phyloP scores from a whole-genome alignment of 2,329 filamentous ascomycete genomes.

The Fusarium transvaalense region DNA sequence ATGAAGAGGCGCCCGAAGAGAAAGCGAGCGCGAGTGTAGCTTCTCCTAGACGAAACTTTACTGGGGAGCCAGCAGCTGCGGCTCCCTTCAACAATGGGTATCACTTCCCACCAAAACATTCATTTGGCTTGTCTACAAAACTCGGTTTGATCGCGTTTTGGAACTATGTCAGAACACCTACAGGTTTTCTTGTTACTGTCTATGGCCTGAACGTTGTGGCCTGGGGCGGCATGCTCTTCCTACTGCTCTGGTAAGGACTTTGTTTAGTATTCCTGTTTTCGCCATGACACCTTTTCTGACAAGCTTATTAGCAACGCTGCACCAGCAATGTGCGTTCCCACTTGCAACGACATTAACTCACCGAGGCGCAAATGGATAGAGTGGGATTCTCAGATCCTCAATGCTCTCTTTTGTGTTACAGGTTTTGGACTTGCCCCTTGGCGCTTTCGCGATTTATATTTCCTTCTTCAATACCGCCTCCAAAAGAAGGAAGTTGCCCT shows the following conservation, averaged over 20 bases:
- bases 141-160: constrained; percentile 73
- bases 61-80: constrained; percentile 48
- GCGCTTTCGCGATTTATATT: constrained; percentile 85
- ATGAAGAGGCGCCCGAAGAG: constrained; percentile 39
- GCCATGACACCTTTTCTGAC: constrained; percentile 17
- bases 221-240: constrained; percentile 92
- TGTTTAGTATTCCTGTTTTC: not conserved
- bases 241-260: constrained; percentile 77
- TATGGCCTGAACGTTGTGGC: constrained; percentile 87
- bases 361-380: constrained; percentile 88
- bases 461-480: constrained; percentile 74
- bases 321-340: constrained; percentile 78
- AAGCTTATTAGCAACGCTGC: constrained; percentile 49
- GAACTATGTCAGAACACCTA: constrained; percentile 79
- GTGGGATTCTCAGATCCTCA: constrained; percentile 82
- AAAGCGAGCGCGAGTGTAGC: constrained; percentile 9
- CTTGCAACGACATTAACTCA: constrained; percentile 79
- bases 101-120: constrained; percentile 72
- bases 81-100: constrained; percentile 72
- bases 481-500: constrained; percentile 66
- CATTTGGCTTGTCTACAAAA: constrained; percentile 69
- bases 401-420: constrained; percentile 87
- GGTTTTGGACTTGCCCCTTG: constrained; percentile 87
- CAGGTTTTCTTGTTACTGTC: constrained; percentile 81
- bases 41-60: constrained; percentile 18